Conservation (phyloP, 495 filamentous ascomycete genomes). For the Penicillium herquei region DNA sequence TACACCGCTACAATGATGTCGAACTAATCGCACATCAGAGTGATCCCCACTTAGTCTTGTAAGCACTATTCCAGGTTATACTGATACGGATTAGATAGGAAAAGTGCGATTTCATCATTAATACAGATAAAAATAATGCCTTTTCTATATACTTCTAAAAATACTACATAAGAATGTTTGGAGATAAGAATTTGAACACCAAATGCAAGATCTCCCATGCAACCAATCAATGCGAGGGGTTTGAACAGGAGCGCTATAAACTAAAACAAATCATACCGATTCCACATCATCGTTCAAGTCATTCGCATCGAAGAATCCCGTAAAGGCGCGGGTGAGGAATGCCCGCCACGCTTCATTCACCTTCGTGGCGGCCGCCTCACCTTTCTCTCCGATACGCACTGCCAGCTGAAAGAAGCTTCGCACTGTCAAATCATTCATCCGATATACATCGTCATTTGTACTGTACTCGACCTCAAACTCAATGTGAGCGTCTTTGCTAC, state of each 20-base stretch:
- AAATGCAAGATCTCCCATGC: slow-evolving; percentile 7
- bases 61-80: too few species aligned
- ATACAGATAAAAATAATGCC: neutral
- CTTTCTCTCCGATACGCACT: slow-evolving; percentile 65
- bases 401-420: slow-evolving; percentile 77
- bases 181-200: slow-evolving; percentile 3
- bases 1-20: slow-evolving; percentile 27
- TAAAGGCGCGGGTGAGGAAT: slow-evolving; percentile 78
- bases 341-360: slow-evolving; percentile 62
- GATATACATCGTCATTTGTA: slow-evolving; percentile 68
- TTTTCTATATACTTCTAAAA: neutral
- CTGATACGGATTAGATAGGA: too few species aligned
- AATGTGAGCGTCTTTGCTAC: slow-evolving; percentile 55
- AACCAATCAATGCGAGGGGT: slow-evolving; percentile 5
- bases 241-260: neutral
- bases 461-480: slow-evolving; percentile 87
- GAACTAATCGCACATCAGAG: neutral
- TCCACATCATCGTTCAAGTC: slow-evolving; percentile 45
- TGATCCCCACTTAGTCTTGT: too few species aligned
- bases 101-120: too few species aligned
- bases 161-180: neutral
- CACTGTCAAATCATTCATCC: slow-evolving; percentile 81
- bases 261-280: neutral
- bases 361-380: slow-evolving; percentile 31
- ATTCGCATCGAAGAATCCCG: slow-evolving; percentile 62